Base-by-base conservation (phyloP, 768 basidiomycete genomes). In the Podaxis mareebaensis region DNA sequence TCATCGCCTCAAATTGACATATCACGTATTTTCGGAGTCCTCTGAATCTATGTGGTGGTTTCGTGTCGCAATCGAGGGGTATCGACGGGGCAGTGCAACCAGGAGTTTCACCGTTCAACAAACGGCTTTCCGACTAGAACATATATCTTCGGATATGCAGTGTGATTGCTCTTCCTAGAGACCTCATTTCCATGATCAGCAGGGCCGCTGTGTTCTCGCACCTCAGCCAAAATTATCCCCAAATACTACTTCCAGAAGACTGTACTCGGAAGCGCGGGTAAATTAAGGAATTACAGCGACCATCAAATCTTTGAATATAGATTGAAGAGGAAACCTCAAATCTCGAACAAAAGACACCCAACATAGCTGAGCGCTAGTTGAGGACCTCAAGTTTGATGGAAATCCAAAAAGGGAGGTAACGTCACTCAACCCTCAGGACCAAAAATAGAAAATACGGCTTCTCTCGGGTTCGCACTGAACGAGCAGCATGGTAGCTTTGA, bases 1-100 rank as follows among this genome's bases (percentile, higher is more conserved):
- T 30, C 48, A 60, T 49, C 17, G 58, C 58, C 49, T 52, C 58
- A 40, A 15, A n/a, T 38, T 60, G 58, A 60, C 58, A 52, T 46
- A 40, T 52, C 38, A 22, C 12, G 13, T 26, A 59, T 30, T 20
- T 48, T 5, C 15, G 48, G 15, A 28, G 5, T 33, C 20, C 12
- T 36, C 44, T 33, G 33, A 46, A 46, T 3, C 2, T 46, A 10
- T 28, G 2, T 8, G 24, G 17, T 26, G 30, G 13, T 58, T 24
- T 4, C 33, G 11, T 8, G 11, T 54, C 13, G 20, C 15, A 12
- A 33, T n/a, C 20, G 33, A 33, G 30, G 53, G 53, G 7, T 54
- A 15, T 39, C 4, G 22, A 39, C 3, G 53, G 22, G 54, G 54
- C 54, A 11, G 38, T 55, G 54, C 54, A 55, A 13, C 17, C 39